Conservation (phyloP, 331 rosid species). For the Spiraea crenata region DNA sequence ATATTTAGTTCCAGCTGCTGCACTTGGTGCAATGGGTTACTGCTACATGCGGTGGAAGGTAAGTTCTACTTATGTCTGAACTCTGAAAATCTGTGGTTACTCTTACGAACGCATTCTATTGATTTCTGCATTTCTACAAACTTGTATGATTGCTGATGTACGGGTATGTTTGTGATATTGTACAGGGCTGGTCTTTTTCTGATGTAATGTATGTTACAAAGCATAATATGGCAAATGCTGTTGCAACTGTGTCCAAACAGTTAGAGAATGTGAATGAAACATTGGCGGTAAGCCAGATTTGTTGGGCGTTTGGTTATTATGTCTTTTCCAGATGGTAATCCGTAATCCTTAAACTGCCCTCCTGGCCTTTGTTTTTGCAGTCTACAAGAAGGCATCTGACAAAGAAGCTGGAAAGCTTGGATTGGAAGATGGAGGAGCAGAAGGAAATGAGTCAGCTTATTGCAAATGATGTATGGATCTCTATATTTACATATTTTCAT, state of each 20-base stretch:
- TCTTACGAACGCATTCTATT: neutral
- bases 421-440: slow-evolving; percentile 65
- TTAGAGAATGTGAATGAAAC: slow-evolving; percentile 70
- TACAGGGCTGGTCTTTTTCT: slow-evolving; percentile 70
- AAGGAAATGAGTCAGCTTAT: slow-evolving; percentile 54
- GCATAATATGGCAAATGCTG: slow-evolving; percentile 72
- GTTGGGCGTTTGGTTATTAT: slow-evolving; percentile 11
- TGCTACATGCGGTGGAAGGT: slow-evolving; percentile 88
- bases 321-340: slow-evolving; percentile 14
- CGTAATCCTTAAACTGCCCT: slow-evolving; percentile 7
- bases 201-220: slow-evolving; percentile 85
- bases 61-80: slow-evolving; percentile 2
- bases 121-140: slow-evolving; percentile 9
- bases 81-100: neutral
- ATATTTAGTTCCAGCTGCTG: slow-evolving; percentile 71
- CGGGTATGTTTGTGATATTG: neutral
- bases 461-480: slow-evolving; percentile 51
- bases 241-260: slow-evolving; percentile 59
- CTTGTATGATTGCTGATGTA: slow-evolving; percentile 19
- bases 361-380: slow-evolving; percentile 30
- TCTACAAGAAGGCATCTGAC: slow-evolving; percentile 65
- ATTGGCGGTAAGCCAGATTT: slow-evolving; percentile 58
- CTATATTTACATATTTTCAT: slow-evolving; percentile 2
- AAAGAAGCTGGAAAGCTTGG: slow-evolving; percentile 62
- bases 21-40: slow-evolving; percentile 80